phyloP scores from a whole-genome alignment of 331 rosid genomes.

The Pyracantha coccinea region DNA sequence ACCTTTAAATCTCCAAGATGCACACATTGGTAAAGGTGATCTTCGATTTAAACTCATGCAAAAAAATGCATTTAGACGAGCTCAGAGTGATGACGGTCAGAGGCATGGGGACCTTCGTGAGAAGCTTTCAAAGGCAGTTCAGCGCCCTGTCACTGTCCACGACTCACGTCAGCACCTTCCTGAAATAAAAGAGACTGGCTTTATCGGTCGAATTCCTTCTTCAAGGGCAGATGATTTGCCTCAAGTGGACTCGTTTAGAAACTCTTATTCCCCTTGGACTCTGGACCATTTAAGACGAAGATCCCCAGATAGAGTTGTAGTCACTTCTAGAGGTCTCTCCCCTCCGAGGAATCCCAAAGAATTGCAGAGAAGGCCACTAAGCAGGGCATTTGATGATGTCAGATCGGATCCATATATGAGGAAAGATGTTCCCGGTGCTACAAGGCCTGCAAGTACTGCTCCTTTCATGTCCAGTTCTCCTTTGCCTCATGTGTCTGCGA shows the following conservation, averaged over 20 bases:
- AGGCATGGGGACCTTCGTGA: constrained; percentile 75
- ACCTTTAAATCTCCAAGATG: constrained; percentile 24
- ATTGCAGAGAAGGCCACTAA: constrained; percentile 37
- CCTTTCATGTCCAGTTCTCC: constrained; percentile 41
- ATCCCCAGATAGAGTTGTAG: constrained; percentile 60
- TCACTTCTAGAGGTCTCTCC: constrained; percentile 38
- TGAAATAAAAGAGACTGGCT: constrained; percentile 37
- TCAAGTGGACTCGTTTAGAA: constrained; percentile 54
- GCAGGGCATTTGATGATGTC: constrained; percentile 43
- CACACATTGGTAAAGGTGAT: constrained; percentile 57
- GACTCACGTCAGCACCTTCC: constrained; percentile 32
- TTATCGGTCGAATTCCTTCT: constrained; percentile 40
- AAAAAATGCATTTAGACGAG: constrained; percentile 47
- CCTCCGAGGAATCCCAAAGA: constrained; percentile 32
- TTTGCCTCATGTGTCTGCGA: constrained; percentile 49
- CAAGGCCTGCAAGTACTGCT: constrained; percentile 45
- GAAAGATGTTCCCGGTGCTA: constrained; percentile 44
- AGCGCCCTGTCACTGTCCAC: constrained; percentile 9
- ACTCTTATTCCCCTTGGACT: constrained; percentile 74
- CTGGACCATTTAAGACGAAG: constrained; percentile 59
- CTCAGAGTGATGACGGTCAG: constrained; percentile 35
- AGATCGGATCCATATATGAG: constrained; percentile 45
- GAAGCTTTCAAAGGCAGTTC: constrained; percentile 61
- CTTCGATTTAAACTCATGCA: constrained; percentile 79
- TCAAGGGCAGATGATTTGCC: constrained; percentile 54